Conservation (phyloP, 1,139 yeast genomes). For the Diutina rugosa region DNA sequence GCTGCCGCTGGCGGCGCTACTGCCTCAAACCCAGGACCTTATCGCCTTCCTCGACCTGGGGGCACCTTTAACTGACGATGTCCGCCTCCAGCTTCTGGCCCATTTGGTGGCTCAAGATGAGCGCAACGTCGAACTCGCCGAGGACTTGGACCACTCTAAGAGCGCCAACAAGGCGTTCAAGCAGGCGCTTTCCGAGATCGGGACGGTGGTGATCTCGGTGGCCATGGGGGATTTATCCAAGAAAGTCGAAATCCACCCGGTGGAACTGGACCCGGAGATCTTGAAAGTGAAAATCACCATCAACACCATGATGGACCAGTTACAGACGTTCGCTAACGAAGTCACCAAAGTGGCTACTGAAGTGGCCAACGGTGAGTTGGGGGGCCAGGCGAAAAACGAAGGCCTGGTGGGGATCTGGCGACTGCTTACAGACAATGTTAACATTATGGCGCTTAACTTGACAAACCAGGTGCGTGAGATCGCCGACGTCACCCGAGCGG, state of each 20-base stretch:
- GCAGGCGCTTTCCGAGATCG: slow-evolving; percentile 65
- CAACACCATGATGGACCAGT: slow-evolving; percentile 80
- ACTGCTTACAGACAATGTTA: slow-evolving; percentile 70
- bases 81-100: background rate
- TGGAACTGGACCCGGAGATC: slow-evolving; percentile 65
- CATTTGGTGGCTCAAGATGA: background rate
- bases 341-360: slow-evolving; percentile 81
- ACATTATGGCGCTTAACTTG: slow-evolving; percentile 76
- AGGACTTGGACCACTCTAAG: background rate
- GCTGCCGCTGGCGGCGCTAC: background rate
- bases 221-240: slow-evolving; percentile 79
- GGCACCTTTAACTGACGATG: background rate
- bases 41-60: background rate
- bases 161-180: slow-evolving; percentile 62
- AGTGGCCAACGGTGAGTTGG: slow-evolving; percentile 79
- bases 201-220: slow-evolving; percentile 71
- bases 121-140: background rate
- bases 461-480: slow-evolving; percentile 79
- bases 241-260: slow-evolving; percentile 60
- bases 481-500: slow-evolving; percentile 80
- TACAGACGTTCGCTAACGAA: slow-evolving; percentile 71
- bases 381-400: slow-evolving; percentile 77
- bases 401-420: slow-evolving; percentile 85
- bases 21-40: background rate
- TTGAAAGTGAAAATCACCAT: slow-evolving; percentile 69